A percentile compares a stretch with the other conserved stretches of the same genome.
Conservation (phyloP, 2,329 filamentous ascomycete genomes). For the Penicillium aurantiogriseum region DNA sequence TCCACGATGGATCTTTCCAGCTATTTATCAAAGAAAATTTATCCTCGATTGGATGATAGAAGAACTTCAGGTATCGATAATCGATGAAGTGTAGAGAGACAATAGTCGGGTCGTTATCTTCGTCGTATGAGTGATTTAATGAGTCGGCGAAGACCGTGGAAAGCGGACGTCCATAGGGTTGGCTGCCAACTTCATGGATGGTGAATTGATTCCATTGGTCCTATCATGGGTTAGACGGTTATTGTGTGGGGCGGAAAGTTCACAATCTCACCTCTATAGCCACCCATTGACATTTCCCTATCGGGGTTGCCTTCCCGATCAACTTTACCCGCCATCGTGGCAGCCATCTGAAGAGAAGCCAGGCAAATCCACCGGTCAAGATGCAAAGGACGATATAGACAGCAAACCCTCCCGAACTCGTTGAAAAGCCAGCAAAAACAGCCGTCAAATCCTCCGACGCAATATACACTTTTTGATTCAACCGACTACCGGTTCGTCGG, state of each 20-base stretch:
- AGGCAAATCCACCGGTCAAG: slow-evolving; percentile 72
- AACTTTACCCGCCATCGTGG: slow-evolving; percentile 81
- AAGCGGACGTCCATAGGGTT: slow-evolving; percentile 60
- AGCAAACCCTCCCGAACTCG: slow-evolving; percentile 66
- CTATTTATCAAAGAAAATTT: slow-evolving; percentile 82
- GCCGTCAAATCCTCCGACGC: slow-evolving; percentile 91
- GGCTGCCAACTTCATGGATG: slow-evolving; percentile 65
- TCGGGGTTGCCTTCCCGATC: slow-evolving; percentile 65
- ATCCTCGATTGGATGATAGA: slow-evolving; percentile 83
- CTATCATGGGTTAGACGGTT: slow-evolving; percentile 42
- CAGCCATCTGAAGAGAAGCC: slow-evolving; percentile 84
- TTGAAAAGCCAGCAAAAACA: slow-evolving; percentile 86
- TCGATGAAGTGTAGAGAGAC: slow-evolving; percentile 73
- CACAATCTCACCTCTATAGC: slow-evolving; percentile 69
- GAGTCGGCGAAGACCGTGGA: slow-evolving; percentile 57
- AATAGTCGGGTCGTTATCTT: slow-evolving; percentile 73
- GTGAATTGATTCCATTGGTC: slow-evolving; percentile 96
- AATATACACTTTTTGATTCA: slow-evolving; percentile 90
- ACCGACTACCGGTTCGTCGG: slow-evolving; percentile 59
- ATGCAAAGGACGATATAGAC: slow-evolving; percentile 70
- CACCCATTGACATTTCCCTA: slow-evolving; percentile 82
- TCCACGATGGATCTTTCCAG: slow-evolving; percentile 95
- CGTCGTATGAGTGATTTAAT: slow-evolving; percentile 60
- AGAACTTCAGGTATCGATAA: slow-evolving; percentile 92
- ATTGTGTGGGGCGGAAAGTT: background rate